These are phyloP conservation scores for Chalaropsis ovoidea DNA, from an alignment of 2,329 filamentous ascomycete genomes.

Conservation along the genomic window DNA sequence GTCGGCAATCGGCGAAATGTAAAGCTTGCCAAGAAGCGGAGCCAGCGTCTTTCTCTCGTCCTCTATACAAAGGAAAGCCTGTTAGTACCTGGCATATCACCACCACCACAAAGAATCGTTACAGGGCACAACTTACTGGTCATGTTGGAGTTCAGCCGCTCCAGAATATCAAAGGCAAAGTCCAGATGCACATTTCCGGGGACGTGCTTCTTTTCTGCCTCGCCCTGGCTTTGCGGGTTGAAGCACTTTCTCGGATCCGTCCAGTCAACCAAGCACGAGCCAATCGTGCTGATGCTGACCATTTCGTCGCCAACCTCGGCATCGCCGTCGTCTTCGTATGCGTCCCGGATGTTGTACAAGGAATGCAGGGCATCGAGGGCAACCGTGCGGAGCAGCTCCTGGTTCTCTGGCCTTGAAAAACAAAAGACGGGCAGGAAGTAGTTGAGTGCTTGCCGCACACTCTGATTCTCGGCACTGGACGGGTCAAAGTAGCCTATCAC, in stretches of 20 bases:
- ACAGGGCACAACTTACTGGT: conserved; percentile 47
- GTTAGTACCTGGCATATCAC: conserved; percentile 29
- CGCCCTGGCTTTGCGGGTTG: conserved; percentile 39
- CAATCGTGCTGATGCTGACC: conserved; percentile 67
- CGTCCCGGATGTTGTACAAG: conserved; percentile 62
- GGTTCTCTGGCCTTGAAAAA: conserved; percentile 73
- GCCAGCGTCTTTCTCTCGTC: conserved; percentile 80
- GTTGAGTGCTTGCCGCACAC: conserved; percentile 72
- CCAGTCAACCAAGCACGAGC: conserved; percentile 82
- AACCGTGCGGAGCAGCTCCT: conserved; percentile 66
- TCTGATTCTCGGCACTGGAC: conserved; percentile 66
- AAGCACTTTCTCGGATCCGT: conserved; percentile 79
- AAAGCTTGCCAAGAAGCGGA: conserved; percentile 69
- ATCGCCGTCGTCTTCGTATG: conserved; percentile 63
- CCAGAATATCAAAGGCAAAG: conserved; percentile 66
- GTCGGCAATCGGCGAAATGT: conserved; percentile 58
- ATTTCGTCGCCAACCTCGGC: conserved; percentile 66
- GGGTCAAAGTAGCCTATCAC: conserved; percentile 86
- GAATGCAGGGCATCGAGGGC: conserved; percentile 65
- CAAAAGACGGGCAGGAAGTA: conserved; percentile 95
- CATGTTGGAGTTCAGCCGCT: conserved; percentile 56
- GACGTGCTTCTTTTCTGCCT: conserved; percentile 52
- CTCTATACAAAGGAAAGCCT: conserved; percentile 38
- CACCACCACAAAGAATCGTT: neutral
- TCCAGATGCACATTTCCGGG: conserved; percentile 72